A percentile compares a stretch with the other conserved stretches of the same genome.
Conservation (phyloP, 352 stramenopile species). For the Globisporangium middletonii region DNA sequence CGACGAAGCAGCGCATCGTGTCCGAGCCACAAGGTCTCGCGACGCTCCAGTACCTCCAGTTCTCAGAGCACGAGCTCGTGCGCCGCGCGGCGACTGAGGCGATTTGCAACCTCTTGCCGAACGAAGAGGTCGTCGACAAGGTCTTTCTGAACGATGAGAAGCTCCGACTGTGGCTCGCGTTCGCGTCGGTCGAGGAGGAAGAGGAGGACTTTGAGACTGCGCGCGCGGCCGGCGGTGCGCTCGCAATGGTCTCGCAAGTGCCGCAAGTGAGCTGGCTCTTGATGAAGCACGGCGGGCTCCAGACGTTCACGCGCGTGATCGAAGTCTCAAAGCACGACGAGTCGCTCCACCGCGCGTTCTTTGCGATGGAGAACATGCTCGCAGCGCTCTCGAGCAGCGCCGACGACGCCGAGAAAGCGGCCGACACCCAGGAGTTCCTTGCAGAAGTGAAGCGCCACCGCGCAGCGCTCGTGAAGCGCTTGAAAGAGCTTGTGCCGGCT, state of each 20-base stretch:
- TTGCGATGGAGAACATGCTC: conserved; percentile 75
- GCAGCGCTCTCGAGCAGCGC: conserved; percentile 20
- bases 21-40: conserved; percentile 58
- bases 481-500: conserved; percentile 24
- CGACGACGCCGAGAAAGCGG: conserved; percentile 20
- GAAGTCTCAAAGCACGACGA: conserved; percentile 48
- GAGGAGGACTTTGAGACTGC: conserved; percentile 90
- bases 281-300: conserved; percentile 57
- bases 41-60: conserved; percentile 90
- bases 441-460: conserved; percentile 31
- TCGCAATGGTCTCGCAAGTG: conserved; percentile 92
- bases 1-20: conserved; percentile 91
- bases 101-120: conserved; percentile 94
- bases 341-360: conserved; percentile 64
- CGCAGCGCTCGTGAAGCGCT: conserved; percentile 23
- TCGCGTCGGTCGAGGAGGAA: conserved; percentile 90
- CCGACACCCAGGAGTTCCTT: conserved; percentile 43
- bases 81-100: conserved; percentile 94
- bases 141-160: conserved; percentile 93
- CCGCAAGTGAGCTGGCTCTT: conserved; percentile 66
- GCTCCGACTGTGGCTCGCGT: conserved; percentile 91
- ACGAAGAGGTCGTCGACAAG: conserved; percentile 91
- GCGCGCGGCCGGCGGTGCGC: conserved; percentile 85
- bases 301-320: conserved; percentile 53
- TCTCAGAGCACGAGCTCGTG: conserved; percentile 96